Percentiles rank a stretch among this genome's conserved stretches.
These are phyloP conservation scores for Phytophthora parvispora DNA, from an alignment of 352 stramenopile species.

Conservation along the genomic window DNA sequence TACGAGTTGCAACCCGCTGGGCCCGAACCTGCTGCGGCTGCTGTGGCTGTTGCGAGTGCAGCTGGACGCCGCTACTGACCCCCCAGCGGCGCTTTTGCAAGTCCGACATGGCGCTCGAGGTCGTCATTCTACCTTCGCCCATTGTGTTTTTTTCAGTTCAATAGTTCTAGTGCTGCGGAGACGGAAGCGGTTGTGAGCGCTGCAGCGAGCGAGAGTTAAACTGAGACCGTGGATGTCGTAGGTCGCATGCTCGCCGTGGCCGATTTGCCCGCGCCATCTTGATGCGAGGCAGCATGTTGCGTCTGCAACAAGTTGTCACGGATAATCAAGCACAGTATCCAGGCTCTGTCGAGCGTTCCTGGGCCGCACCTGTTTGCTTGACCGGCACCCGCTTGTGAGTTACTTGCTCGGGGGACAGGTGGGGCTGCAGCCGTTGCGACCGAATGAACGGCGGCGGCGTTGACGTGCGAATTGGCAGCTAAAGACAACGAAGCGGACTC, in stretches of 20 bases:
- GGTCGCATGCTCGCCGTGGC: constrained; percentile 12
- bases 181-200: constrained; percentile 15
- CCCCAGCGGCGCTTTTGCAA: constrained; percentile 8
- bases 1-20: not conserved
- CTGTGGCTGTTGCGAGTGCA: constrained; percentile 9
- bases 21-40: not conserved
- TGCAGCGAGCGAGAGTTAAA: not conserved
- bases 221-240: constrained; percentile 9
- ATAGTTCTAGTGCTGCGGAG: too few relatives aligned
- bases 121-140: constrained; percentile 2
- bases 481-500: not conserved
- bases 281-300: constrained; percentile 16
- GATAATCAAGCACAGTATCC: constrained; percentile 1
- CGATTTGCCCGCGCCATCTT: constrained; percentile 25
- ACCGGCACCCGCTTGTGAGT: not conserved
- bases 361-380: not conserved
- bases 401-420: not conserved
- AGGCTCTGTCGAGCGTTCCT: not conserved
- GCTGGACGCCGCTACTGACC: constrained; percentile 11
- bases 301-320: not conserved
- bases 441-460: not conserved
- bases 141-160: constrained; percentile 7
- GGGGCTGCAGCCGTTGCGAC: not conserved
- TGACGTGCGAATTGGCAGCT: not conserved
- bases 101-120: not conserved